Conservation (phyloP, 2,329 filamentous ascomycete species). For the Talaromyces sp. region DNA sequence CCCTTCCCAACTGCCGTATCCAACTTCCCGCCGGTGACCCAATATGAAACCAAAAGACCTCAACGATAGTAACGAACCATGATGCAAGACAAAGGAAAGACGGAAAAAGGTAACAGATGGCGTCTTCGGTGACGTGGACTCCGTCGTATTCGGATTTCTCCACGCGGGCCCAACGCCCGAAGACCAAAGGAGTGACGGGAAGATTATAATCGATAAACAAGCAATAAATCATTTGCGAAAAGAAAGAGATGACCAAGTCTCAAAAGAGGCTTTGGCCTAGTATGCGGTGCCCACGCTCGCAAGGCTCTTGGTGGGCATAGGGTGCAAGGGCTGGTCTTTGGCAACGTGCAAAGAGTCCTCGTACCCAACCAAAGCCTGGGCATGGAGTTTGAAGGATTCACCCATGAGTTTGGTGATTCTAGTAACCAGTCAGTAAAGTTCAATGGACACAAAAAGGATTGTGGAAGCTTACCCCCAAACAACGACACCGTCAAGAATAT, state of each 20-base stretch:
- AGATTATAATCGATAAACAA: conserved; percentile 12
- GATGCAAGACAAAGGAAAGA: conserved; percentile 1
- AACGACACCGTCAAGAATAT: conserved; percentile 96
- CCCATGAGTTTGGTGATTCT: conserved; percentile 76
- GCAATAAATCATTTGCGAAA: conserved; percentile 10
- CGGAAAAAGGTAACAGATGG: conserved; percentile 4
- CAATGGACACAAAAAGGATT: not conserved
- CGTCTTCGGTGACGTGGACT: conserved; percentile 8
- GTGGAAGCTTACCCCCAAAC: conserved; percentile 94
- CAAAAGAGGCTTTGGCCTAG: conserved; percentile 17
- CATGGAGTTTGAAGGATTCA: conserved; percentile 94
- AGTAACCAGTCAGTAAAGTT: conserved; percentile 5
- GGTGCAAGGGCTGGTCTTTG: conserved; percentile 37
- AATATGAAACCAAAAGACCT: conserved; percentile 31
- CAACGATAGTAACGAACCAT: conserved; percentile 23
- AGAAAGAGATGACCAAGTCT: not conserved
- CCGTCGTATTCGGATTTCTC: conserved; percentile 15
- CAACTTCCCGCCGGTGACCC: conserved; percentile 33
- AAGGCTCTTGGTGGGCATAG: conserved; percentile 40
- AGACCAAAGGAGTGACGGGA: conserved; percentile 13
- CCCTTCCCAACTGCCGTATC: conserved; percentile 24
- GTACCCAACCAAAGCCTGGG: conserved; percentile 89
- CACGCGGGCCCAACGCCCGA: conserved; percentile 10
- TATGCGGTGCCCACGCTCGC: conserved; percentile 39
- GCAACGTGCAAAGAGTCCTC: conserved; percentile 57